Evolutionary conservation across 495 filamentous ascomycete species (phyloP), one percentile per base, ranked within the genome.

Genomic region (Terfezia claveryi): DNA sequence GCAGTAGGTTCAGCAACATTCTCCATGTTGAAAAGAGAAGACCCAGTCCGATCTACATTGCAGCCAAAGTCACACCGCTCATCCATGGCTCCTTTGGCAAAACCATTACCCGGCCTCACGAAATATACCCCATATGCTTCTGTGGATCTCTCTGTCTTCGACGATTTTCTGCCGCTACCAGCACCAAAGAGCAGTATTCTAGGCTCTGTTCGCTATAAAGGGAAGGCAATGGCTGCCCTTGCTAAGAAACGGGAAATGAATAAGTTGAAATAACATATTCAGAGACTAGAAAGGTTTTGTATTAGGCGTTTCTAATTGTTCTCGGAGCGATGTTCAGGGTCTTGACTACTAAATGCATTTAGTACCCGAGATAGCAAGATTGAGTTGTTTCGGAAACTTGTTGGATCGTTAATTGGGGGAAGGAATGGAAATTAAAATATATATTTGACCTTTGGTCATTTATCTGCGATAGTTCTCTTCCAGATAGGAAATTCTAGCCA

Each of bases 161-260:
- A 46, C 17, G 41, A 46, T 46, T 46, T 46, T 46, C 41, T 46
- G 4, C 41, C 41, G 41, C 12, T 20, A 14, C 41, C 41, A 46
- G 17, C 41, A 14, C 14, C 17, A 20, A 46, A 46, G 8, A 46
- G 41, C 41, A 9, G 41, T 46, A 20, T 46, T 14, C 7, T 32
- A 32, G 12, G 14, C 79, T 12, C 78, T 80, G 69, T 65, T 76
- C 14, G 41, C 16, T 85, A 94, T 62, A 79, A 85, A 41, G 89
- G 41, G 14, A 46, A 20, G 41, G 41, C 41, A 20, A 46, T 46
- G 41, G 41, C 41, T 14, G 17, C 14, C 14, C 41, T 46, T 5
- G 4, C 41, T 1, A 14, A 46, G 41, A 46, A 46, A 46, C 4
- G 41, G 8, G 14, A 14, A 4, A 20, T 14, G 1, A 4, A 46